phyloP scores from a whole-genome alignment of 2,329 filamentous ascomycete genomes.

The Fusarium bulbicola region DNA sequence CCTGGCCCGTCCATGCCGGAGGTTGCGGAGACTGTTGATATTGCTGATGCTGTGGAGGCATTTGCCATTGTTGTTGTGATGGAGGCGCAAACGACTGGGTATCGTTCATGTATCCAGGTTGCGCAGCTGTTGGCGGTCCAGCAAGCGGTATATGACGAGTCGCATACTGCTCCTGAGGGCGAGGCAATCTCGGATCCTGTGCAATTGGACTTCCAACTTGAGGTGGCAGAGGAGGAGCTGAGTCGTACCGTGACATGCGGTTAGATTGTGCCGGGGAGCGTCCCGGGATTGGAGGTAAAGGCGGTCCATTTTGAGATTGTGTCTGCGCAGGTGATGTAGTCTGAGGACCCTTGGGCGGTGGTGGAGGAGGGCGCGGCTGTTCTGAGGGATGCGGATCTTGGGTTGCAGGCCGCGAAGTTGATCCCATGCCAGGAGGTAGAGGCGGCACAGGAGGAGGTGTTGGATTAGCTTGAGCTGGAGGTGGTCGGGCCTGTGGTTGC shows the following conservation, averaged over 20 bases:
- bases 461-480: slow-evolving; percentile 43
- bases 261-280: slow-evolving; percentile 24
- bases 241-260: slow-evolving; percentile 56
- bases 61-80: slow-evolving; percentile 40
- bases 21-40: slow-evolving; percentile 35
- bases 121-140: slow-evolving; percentile 21
- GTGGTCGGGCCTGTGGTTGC: slow-evolving; percentile 59
- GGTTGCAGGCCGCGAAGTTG: slow-evolving; percentile 50
- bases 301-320: slow-evolving; percentile 42
- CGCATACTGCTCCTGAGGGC: slow-evolving; percentile 30
- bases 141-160: slow-evolving; percentile 22
- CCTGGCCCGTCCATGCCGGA: slow-evolving; percentile 38
- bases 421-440: slow-evolving; percentile 69
- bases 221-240: slow-evolving; percentile 56
- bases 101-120: slow-evolving; percentile 31
- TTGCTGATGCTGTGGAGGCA: slow-evolving; percentile 28
- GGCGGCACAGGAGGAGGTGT: slow-evolving; percentile 76
- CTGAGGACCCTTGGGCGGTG: slow-evolving; percentile 63
- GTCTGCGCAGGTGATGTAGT: slow-evolving; percentile 43
- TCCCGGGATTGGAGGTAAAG: slow-evolving; percentile 39
- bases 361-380: slow-evolving; percentile 55
- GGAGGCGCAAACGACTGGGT: slow-evolving; percentile 23
- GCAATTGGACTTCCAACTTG: slow-evolving; percentile 35
- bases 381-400: slow-evolving; percentile 47
- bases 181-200: slow-evolving; percentile 22